A percentile compares a stretch with the other conserved stretches of the same genome.
These are phyloP conservation scores for Ganoderma multipileum DNA, from an alignment of 1,284 basidiomycete genomes.

Conservation along the genomic window DNA sequence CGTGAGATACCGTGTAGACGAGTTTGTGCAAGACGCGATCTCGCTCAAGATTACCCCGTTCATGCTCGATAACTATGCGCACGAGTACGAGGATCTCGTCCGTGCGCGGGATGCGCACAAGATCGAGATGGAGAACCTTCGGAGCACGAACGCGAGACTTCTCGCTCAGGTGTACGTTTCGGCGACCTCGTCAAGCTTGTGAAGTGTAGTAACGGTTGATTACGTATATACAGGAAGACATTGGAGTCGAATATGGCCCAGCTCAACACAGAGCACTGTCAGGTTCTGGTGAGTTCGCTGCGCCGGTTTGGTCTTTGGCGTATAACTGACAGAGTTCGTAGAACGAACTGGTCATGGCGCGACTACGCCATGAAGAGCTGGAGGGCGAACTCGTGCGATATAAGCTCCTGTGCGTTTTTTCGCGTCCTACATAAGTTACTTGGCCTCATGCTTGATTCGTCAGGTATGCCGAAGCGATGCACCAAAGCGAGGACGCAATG, in stretches of 20 bases:
- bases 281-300: conserved; percentile 62
- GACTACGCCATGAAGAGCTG: conserved; percentile 88
- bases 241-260: conserved; percentile 82
- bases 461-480: conserved; percentile 91
- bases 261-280: conserved; percentile 82
- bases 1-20: conserved; percentile 69
- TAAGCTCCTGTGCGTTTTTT: conserved; percentile 78
- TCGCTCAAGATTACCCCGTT: conserved; percentile 87
- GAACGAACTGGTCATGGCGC: conserved; percentile 89
- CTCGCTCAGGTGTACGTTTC: conserved; percentile 71
- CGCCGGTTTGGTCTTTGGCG: not conserved
- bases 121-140: conserved; percentile 80
- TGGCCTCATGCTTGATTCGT: not conserved
- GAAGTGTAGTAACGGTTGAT: not conserved
- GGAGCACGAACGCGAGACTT: conserved; percentile 81
- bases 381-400: conserved; percentile 92
- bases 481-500: conserved; percentile 81
- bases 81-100: conserved; percentile 83
- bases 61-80: conserved; percentile 88
- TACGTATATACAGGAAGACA: conserved; percentile 66
- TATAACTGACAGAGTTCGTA: conserved; percentile 42
- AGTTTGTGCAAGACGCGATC: conserved; percentile 87
- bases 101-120: conserved; percentile 79
- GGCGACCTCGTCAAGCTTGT: too few relatives aligned
- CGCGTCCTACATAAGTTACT: not conserved